phyloP scores from a whole-genome alignment of 495 filamentous ascomycete genomes.

The Elaphomyces granulatus region DNA sequence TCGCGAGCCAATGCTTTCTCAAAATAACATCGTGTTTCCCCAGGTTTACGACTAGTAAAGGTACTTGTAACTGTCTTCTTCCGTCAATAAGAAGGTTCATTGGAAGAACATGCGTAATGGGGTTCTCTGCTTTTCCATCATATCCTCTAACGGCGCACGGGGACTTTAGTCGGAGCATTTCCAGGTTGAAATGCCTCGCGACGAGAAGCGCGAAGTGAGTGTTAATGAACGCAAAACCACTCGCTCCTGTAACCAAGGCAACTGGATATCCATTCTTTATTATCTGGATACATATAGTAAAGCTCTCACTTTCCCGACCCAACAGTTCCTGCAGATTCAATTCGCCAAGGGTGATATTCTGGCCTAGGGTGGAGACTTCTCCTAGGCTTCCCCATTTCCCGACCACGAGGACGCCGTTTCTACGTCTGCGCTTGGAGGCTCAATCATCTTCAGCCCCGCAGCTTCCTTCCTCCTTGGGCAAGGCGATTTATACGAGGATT shows the following conservation, averaged over 20 bases:
- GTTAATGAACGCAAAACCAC: constrained; percentile 3
- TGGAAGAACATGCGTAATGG: constrained; percentile 2
- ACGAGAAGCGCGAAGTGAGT: background rate
- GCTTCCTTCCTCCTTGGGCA: too few species aligned
- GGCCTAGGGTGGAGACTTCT: constrained; percentile 4
- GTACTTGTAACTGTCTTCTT: background rate
- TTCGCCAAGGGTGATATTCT: background rate
- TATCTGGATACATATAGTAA: constrained; percentile 6
- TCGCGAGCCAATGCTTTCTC: background rate
- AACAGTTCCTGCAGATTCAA: constrained; percentile 2
- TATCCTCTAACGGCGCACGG: constrained; percentile 20
- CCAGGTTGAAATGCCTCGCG: background rate
- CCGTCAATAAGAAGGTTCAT: background rate
- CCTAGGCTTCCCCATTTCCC: constrained; percentile 3
- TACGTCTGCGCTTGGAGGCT: too few species aligned
- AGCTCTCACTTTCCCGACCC: constrained; percentile 4
- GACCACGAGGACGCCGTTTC: too few species aligned
- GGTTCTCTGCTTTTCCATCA: constrained; percentile 9
- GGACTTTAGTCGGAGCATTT: background rate
- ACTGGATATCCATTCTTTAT: constrained; percentile 2
- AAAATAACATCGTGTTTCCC: constrained; percentile 5
- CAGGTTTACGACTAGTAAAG: constrained; percentile 3
- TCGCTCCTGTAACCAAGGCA: constrained; percentile 3
- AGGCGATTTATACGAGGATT: too few species aligned
- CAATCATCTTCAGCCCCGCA: too few species aligned